Evolutionary conservation across 345 rosid genomes (phyloP), one percentile per base, ranked within the genome.

Genomic region (Populus deltoides): DNA sequence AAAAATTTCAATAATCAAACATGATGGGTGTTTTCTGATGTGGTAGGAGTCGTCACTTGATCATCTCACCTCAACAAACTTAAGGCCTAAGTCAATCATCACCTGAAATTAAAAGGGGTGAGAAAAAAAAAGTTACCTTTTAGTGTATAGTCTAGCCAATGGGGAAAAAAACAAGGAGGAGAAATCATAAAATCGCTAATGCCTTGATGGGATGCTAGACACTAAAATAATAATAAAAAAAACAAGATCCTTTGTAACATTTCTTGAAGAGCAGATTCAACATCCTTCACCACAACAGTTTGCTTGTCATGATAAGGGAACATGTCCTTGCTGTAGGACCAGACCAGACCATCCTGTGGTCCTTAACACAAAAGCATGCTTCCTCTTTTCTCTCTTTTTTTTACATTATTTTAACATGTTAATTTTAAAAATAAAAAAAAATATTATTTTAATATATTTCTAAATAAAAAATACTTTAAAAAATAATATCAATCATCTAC

Each of bases 261-360:
- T 57, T 29, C 45, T 12, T 12, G 55, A 47, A 20, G 38, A 62
- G 70, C 33, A 66, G 79, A 59, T 36, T 72, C 43, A 79, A 5
- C 31, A 29, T 25, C 35, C 22, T 43, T 20, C 6, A 6, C 3
- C 45, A 1, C 0, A 43, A 29, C 61, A 68, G 9, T 63, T 71
- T 68, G 20, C 36, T 55, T 18, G 63, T 22, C 75, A 53, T 38
- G 62, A 69, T 76, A 38, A n/a, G 66, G 18, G 47, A n/a, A 53
- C 66, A 49, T 41, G 77, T 59, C 74, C 74, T 17, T 16, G 22
- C 20, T 10, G 57, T 66, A 27, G 72, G 75, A 38, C 75, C 31
- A 38, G 7, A 43, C 36, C 69, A 25, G 7, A 43, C 36, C 69
- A 25, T 33, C 17, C 47, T 47, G 72, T 31, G 67, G 75, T 61